Conservation (phyloP, 306 rosid genomes). For the Trifolium repens region DNA sequence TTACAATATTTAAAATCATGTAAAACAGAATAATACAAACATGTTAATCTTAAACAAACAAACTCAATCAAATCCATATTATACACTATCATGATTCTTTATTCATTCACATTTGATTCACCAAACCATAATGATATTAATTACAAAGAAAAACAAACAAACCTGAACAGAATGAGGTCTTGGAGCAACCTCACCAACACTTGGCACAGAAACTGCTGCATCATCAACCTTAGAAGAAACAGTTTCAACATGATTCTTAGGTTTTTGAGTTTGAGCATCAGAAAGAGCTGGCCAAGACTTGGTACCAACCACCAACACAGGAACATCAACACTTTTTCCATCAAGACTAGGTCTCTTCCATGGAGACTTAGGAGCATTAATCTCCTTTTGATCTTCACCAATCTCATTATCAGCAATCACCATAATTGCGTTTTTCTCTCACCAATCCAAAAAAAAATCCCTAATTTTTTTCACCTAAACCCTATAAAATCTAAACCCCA, state of each 20-base stretch:
- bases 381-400: slow-evolving; percentile 60
- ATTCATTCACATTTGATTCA: slow-evolving; percentile 15
- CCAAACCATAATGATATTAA: slow-evolving; percentile 12
- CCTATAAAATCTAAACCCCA: slow-evolving; percentile 16
- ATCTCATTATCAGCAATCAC: slow-evolving; percentile 76
- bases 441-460: slow-evolving; percentile 28
- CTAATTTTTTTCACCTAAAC: not conserved
- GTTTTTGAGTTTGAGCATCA: slow-evolving; percentile 73
- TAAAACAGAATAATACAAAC: slow-evolving; percentile 9
- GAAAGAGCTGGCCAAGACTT: slow-evolving; percentile 92
- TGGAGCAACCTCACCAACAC: slow-evolving; percentile 46
- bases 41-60: not conserved
- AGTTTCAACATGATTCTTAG: slow-evolving; percentile 50
- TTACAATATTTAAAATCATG: not conserved
- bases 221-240: slow-evolving; percentile 45
- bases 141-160: not conserved
- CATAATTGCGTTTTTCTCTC: slow-evolving; percentile 58
- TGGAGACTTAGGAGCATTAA: slow-evolving; percentile 73
- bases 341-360: slow-evolving; percentile 74
- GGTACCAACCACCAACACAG: slow-evolving; percentile 66
- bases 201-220: slow-evolving; percentile 38
- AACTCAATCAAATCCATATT: slow-evolving; percentile 6
- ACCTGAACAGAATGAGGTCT: slow-evolving; percentile 64
- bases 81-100: not conserved
- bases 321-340: slow-evolving; percentile 55